Evolutionary conservation across 129 eudicot genomes (phyloP), one percentile per base, ranked within the genome.

Genomic region (Escallonia herrerae): DNA sequence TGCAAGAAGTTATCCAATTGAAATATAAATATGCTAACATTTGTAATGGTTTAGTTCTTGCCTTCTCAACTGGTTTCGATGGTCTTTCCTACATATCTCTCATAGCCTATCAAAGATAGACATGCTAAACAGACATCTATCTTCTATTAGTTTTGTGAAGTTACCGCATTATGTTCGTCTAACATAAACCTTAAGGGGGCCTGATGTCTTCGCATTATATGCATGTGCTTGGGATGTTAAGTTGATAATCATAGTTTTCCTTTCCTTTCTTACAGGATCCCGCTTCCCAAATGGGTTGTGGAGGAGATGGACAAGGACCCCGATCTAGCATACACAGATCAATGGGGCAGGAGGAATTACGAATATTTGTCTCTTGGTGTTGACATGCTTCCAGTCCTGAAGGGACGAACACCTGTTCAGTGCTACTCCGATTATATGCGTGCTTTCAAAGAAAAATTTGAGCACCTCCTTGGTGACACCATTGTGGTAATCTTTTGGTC

Each of bases 351-450:
- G 62, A 89, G 99, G 66, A 94, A 94, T 41, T 83, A 75, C 47
- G 99, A 94, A 66, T 94, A 89, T 63, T 43, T 94, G 0, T 94
- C 99, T 6, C 95, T 94, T 57, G 95, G 95, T 48, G 76, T 86
- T 60, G 99, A 94, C 58, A 86, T 82, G 2, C 74, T 94, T 12
- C 97, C 99, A 6, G 93, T 82, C 5, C 85, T 89, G 58, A 94
- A 89, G 72, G 97, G 97, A 65, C 80, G 99, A 56, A 81, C 90
- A 37, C 99, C 99, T n/a, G 77, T 94, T 56, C 97, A 94, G 72
- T 89, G 96, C 51, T 94, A 89, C 67, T 79, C 97, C 0, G 96
- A 94, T 58, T 94, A 86, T 77, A 94, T 94, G 97, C 82, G 93
- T 10, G 67, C 96, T 43, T 94, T 94, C 72, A 74, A 84, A 54